A percentile compares a stretch with the other conserved stretches of the same genome.
These are phyloP conservation scores for Marasmius sp. DNA, from an alignment of 1,284 basidiomycete genomes.

Conservation along the genomic window DNA sequence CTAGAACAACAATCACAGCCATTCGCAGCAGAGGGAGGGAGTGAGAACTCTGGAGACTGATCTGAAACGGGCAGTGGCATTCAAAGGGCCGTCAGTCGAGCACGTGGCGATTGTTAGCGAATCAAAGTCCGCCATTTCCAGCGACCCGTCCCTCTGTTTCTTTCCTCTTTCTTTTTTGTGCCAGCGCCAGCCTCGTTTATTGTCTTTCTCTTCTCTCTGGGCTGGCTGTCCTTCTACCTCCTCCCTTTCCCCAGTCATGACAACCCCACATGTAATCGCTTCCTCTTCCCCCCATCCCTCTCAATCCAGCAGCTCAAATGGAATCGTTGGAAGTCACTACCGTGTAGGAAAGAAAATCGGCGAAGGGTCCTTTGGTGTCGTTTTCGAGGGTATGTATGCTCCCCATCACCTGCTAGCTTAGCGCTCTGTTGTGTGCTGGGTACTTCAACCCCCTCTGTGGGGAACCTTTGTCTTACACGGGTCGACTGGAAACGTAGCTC, in stretches of 20 bases:
- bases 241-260: constrained; percentile 40
- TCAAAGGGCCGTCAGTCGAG: neutral
- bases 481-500: neutral
- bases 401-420: neutral
- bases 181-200: constrained; percentile 6
- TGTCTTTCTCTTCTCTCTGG: neutral
- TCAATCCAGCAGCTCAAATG: constrained; percentile 59
- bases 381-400: constrained; percentile 65
- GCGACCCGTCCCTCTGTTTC: neutral
- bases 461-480: neutral
- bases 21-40: too few species aligned
- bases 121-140: constrained; percentile 8
- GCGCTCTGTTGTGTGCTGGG: neutral
- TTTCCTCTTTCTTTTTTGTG: neutral
- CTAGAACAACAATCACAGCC: too few species aligned
- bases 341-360: constrained; percentile 87
- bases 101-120: neutral
- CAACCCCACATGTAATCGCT: constrained; percentile 75
- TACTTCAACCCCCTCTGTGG: neutral
- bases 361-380: constrained; percentile 83
- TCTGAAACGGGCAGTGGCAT: neutral
- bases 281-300: constrained; percentile 66
- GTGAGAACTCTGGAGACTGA: neutral
- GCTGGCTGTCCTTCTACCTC: constrained; percentile 4
- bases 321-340: constrained; percentile 75